Base-by-base conservation (phyloP, 768 basidiomycete genomes). In the Harrya chromipes region DNA sequence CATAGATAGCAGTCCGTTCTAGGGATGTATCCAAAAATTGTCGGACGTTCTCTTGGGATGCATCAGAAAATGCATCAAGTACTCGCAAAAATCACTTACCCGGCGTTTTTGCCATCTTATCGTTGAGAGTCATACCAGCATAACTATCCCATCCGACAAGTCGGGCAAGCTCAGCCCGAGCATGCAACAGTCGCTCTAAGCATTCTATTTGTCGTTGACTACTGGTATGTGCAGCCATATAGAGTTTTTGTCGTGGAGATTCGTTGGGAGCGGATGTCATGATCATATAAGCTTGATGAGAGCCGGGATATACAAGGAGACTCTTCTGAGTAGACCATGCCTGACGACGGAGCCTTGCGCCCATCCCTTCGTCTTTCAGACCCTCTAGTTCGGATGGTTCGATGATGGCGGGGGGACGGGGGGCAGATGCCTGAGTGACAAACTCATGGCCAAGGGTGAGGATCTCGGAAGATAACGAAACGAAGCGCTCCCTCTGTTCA, bases 91-190 rank as follows among this genome's bases (percentile, higher is more conserved):
- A 49, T 6, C 1, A 31, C 78, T 53, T 51, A 90, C 90, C 90
- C 45, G 95, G 94, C 27, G 83, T 87, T 68, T 89, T 92, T 1
- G 94, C 95, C 97, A 99, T 99, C 72, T 97, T 99, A 69, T 97
- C 94, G 26, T 80, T 80, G 17, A 98, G 75, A 0, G 84, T 81
- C 79, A 97, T 88, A 52, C 90, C 83, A 0, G 85, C 93, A 72
- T 82, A 98, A 56, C 87, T 95, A 34, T 84, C 76, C 59, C 83
- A 82, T 10, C 95, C 95, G 33, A 97, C 85, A 14, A 98, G 71
- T 19, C 73, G 79, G 2, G 97, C 93, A 6, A 97, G 74, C 59
- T 94, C 82, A 5, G 84, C 90, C 24, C 97, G 80, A 38, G 84
- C 83, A 29, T 76, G 74, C 26, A 99, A 71, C 43, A 99, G 72